Conservation (phyloP, 2,329 filamentous ascomycete species). For the Stenocarpella maydis region DNA sequence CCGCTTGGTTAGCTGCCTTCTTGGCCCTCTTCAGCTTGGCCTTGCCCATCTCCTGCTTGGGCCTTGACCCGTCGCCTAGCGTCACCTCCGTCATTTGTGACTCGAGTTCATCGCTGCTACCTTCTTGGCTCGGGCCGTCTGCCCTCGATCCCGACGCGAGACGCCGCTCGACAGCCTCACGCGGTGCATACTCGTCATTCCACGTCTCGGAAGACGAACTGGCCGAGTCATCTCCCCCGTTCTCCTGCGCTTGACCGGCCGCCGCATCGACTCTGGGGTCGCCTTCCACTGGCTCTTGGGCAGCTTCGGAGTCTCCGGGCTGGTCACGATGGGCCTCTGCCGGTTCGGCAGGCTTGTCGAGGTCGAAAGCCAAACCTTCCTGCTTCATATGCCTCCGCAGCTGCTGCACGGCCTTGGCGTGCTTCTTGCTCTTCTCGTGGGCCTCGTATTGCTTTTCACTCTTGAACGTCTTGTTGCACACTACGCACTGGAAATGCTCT, state of each 20-base stretch:
- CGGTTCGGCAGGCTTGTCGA: constrained; percentile 42
- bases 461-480: constrained; percentile 83
- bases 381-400: constrained; percentile 83
- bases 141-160: constrained; percentile 8
- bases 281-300: neutral
- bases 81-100: constrained; percentile 40
- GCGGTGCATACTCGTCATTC: constrained; percentile 57
- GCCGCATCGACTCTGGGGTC: neutral
- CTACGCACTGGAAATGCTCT: constrained; percentile 75
- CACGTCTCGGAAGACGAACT: constrained; percentile 30
- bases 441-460: constrained; percentile 91
- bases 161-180: constrained; percentile 49
- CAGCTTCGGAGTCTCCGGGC: neutral
- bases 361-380: constrained; percentile 72
- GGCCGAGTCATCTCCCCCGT: constrained; percentile 17
- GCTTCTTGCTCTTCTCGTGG: constrained; percentile 97
- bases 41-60: constrained; percentile 56
- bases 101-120: constrained; percentile 31
- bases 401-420: constrained; percentile 84
- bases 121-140: constrained; percentile 12
- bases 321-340: neutral
- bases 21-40: constrained; percentile 61
- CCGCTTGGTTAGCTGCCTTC: constrained; percentile 53
- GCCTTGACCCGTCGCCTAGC: constrained; percentile 39
- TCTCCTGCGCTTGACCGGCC: constrained; percentile 13